Percentiles rank a stretch among this genome's conserved stretches.
phyloP scores from a whole-genome alignment of 257 asterid species.

The Solanum raphanifolium region DNA sequence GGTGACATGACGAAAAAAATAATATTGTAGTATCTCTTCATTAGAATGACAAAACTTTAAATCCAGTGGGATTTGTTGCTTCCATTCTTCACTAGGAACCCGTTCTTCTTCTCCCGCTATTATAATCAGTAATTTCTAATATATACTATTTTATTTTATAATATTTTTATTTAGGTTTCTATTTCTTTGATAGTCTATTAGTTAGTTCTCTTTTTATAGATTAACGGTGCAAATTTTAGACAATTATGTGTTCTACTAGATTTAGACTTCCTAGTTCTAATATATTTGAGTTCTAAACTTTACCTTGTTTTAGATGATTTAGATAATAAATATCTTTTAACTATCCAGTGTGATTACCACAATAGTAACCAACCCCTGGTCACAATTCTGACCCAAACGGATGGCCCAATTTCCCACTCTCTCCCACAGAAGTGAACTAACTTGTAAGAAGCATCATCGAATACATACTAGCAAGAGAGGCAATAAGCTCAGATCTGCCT shows the following conservation, averaged over 20 bases:
- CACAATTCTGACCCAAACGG: constrained; percentile 70
- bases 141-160: neutral
- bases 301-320: too few species aligned
- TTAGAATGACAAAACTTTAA: neutral
- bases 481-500: constrained; percentile 13
- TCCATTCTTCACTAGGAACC: neutral
- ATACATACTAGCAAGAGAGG: constrained; percentile 84
- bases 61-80: neutral
- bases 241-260: neutral
- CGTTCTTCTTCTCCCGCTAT: neutral
- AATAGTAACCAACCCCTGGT: constrained; percentile 15
- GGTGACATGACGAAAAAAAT: neutral
- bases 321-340: too few species aligned
- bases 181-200: neutral
- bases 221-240: neutral
- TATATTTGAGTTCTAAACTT: too few species aligned
- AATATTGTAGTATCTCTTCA: neutral
- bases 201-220: neutral
- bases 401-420: constrained; percentile 82
- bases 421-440: constrained; percentile 89
- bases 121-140: neutral
- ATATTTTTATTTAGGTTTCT: neutral
- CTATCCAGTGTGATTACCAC: too few species aligned
- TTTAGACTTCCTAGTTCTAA: neutral
- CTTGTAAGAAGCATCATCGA: constrained; percentile 84